Evolutionary conservation across 2,329 filamentous ascomycete species (phyloP).

Genomic region (Lanzia echinophila): DNA sequence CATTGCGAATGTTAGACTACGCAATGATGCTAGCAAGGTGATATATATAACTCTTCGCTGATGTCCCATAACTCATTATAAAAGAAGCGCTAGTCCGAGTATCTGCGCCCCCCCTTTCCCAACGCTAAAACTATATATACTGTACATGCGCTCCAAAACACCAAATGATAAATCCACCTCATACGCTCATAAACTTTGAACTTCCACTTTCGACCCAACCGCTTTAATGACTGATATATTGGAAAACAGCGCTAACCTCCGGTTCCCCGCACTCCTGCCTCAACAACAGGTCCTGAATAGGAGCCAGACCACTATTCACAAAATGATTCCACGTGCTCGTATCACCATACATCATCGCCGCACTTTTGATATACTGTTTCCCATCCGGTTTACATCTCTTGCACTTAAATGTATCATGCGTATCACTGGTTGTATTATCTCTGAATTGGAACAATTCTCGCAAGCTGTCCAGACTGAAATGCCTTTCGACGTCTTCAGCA

Average conservation of each 20-base stretch:
- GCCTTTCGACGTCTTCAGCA: slow-evolving; percentile 92
- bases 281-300: slow-evolving; percentile 85
- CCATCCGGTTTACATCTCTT: slow-evolving; percentile 89
- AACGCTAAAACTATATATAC: no score
- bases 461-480: slow-evolving; percentile 87
- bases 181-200: no score
- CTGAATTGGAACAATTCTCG: slow-evolving; percentile 93
- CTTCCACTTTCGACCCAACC: not conserved
- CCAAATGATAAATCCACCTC: no score
- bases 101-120: no score
- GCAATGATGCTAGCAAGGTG: no score
- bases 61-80: no score
- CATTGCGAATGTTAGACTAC: no score
- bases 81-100: no score
- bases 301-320: slow-evolving; percentile 68
- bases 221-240: slow-evolving; percentile 85
- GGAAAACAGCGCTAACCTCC: slow-evolving; percentile 90
- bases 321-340: slow-evolving; percentile 99
- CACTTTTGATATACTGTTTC: slow-evolving; percentile 79
- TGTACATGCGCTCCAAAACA: no score
- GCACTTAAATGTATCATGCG: slow-evolving; percentile 98
- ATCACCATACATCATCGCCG: slow-evolving; percentile 93
- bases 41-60: no score
- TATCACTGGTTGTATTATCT: slow-evolving; percentile 78
- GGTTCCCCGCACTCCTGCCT: slow-evolving; percentile 74